A percentile compares a stretch with the other conserved stretches of the same genome.
These are phyloP conservation scores for Lentinula sp. DNA, from an alignment of 768 basidiomycete genomes.

Conservation along the genomic window DNA sequence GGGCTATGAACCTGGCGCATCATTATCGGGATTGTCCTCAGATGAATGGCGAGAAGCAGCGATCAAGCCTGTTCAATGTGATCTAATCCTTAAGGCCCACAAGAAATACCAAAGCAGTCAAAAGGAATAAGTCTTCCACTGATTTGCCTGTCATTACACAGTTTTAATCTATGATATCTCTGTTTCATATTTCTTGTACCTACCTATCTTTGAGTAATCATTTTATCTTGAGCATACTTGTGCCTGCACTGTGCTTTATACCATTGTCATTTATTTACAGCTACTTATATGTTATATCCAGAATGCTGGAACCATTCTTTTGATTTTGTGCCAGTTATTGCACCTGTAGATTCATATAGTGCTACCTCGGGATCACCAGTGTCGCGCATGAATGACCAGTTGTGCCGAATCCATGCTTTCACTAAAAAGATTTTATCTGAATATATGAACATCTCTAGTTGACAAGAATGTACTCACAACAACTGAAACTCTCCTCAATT, in stretches of 20 bases:
- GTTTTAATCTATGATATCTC: too few species aligned
- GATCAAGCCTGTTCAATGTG: slow-evolving; percentile 8
- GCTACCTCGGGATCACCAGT: slow-evolving; percentile 12
- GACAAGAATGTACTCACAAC: slow-evolving; percentile 9
- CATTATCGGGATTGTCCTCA: neutral
- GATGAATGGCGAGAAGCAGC: slow-evolving; percentile 8
- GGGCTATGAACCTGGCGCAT: neutral
- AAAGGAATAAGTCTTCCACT: neutral
- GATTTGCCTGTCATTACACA: neutral
- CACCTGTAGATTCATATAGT: slow-evolving; percentile 16
- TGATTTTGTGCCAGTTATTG: slow-evolving; percentile 20
- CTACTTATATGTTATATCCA: slow-evolving; percentile 9
- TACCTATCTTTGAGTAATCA: neutral
- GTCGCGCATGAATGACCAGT: slow-evolving; percentile 5
- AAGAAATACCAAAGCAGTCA: neutral
- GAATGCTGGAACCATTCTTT: slow-evolving; percentile 20
- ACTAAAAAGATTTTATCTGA: slow-evolving; percentile 9
- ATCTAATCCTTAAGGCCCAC: slow-evolving; percentile 6
- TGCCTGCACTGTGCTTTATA: neutral
- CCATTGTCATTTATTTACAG: neutral
- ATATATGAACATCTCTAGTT: neutral
- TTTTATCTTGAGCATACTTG: neutral
- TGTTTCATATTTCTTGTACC: too few species aligned
- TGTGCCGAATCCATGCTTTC: slow-evolving; percentile 18
- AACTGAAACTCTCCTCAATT: slow-evolving; percentile 26